Conservation (phyloP, 2,329 filamentous ascomycete genomes). For the Juglanconis oblonga region DNA sequence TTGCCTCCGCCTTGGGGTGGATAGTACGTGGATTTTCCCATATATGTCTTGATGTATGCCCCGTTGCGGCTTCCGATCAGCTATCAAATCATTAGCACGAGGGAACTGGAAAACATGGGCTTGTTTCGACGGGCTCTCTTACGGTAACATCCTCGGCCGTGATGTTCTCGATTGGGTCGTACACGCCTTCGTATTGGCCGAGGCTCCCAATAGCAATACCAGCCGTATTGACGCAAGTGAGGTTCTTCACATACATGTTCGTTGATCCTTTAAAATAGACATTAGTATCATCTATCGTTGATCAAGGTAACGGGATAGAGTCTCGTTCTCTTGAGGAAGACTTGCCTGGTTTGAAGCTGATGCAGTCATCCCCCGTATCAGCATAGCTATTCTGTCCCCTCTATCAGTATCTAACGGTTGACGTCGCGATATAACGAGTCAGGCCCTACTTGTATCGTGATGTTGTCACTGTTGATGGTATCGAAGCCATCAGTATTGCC, state of each 20-base stretch:
- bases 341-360: slow-evolving; percentile 8
- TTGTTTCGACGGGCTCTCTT: background rate
- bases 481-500: slow-evolving; percentile 8
- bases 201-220: slow-evolving; percentile 8
- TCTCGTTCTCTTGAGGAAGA: no score
- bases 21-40: slow-evolving; percentile 9
- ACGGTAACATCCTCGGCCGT: slow-evolving; percentile 7
- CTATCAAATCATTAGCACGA: background rate
- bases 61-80: slow-evolving; percentile 7
- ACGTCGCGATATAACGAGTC: background rate
- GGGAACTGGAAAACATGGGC: no score
- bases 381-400: background rate
- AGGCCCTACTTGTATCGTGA: background rate
- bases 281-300: background rate
- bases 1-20: slow-evolving; percentile 9
- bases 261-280: background rate
- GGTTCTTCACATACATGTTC: slow-evolving; percentile 1
- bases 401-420: background rate
- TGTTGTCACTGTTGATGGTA: slow-evolving; percentile 2
- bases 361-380: slow-evolving; percentile 2
- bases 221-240: slow-evolving; percentile 3
- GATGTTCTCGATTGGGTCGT: slow-evolving; percentile 5
- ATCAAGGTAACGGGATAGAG: no score
- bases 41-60: slow-evolving; percentile 9
- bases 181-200: slow-evolving; percentile 3